Percentiles rank a stretch among this genome's conserved stretches.
Evolutionary conservation across 257 asterid species (phyloP).

Genomic region (Eucommia ulmoides): DNA sequence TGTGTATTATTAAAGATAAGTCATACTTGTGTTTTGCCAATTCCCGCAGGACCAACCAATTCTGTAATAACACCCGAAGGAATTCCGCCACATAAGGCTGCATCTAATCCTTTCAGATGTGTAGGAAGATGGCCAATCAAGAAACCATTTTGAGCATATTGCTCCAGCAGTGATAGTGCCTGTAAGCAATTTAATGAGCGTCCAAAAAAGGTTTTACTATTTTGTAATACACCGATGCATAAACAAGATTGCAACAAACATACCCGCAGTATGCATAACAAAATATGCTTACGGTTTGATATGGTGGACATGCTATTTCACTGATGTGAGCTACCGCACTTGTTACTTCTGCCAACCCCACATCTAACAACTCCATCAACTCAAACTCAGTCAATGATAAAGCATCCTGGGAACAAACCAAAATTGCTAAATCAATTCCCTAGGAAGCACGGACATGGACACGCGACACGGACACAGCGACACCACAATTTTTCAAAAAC

Average conservation of each 20-base stretch:
- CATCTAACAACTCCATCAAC: conserved; percentile 79
- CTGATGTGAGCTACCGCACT: conserved; percentile 53
- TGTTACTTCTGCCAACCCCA: conserved; percentile 56
- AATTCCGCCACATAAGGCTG: conserved; percentile 72
- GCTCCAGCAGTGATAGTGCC: conserved; percentile 65
- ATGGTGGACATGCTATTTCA: conserved; percentile 65
- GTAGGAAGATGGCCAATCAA: conserved; percentile 84
- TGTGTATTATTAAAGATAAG: not conserved
- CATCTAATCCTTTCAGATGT: conserved; percentile 57
- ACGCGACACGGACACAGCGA: no score
- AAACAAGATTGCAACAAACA: conserved; percentile 6
- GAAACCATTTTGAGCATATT: conserved; percentile 38
- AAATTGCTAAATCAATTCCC: no score
- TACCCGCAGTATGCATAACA: not conserved
- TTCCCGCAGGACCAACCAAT: conserved; percentile 89
- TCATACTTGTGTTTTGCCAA: conserved; percentile 76
- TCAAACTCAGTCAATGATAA: conserved; percentile 63
- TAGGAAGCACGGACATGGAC: no score
- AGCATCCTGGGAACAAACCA: conserved; percentile 62
- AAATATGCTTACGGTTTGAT: conserved; percentile 44
- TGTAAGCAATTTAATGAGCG: no score
- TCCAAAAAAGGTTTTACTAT: no score
- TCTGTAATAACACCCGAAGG: conserved; percentile 86
- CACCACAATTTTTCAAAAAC: no score
- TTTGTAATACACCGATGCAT: not conserved